Base-by-base conservation (phyloP, 2,329 filamentous ascomycete species). In the Stenocarpella maydis region DNA sequence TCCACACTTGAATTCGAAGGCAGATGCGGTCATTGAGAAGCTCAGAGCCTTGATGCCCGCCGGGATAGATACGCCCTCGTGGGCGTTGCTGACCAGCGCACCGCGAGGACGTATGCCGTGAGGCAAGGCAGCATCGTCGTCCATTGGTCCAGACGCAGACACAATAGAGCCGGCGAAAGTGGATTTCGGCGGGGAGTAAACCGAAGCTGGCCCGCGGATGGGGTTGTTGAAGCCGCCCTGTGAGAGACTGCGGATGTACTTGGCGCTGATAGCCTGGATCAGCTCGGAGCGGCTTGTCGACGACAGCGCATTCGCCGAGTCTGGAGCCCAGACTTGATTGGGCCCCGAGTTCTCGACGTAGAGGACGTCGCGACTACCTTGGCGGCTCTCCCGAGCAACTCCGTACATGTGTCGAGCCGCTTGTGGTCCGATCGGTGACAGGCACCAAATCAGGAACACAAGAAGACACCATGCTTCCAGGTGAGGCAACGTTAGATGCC, bases 361-460 rank as follows among this genome's bases (percentile, higher is more conserved):
- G n/a, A 55, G 61, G 47, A 71, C 52, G 15, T 60, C 49, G n/a
- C 52, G 50, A 24, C 26, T 37, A 17, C 14, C 49, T 45, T 68
- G 49, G 4, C 24, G 7, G 8, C 34, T 65, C 26, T 41, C 28
- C 14, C 43, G 28, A 5, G 21, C 31, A 14, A 24, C 10, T n/a
- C 43, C 39, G 50, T 70, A 68, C 19, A 66, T 61, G 34, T 50
- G 52, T n/a, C 28, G 5, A n/a, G 72, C 50, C 15, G 71, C 71
- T 7, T 70, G 71, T n/a, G 64, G 68, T 21, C 72, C 72, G 21
- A 73, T 54, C 15, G 71, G 71, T 3, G 69, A 71, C 26, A 73
- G 55, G 41, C 71, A 71, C 72, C 72, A 73, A 14, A 69, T 45
- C 43, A 69, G 67, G 50, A 72, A 72, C 17, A 72, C 31, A 17